Percentiles rank a stretch among this genome's conserved stretches.
Evolutionary conservation across 108 stramenopile species (phyloP).

Genomic region (Conticribra guillardii): DNA sequence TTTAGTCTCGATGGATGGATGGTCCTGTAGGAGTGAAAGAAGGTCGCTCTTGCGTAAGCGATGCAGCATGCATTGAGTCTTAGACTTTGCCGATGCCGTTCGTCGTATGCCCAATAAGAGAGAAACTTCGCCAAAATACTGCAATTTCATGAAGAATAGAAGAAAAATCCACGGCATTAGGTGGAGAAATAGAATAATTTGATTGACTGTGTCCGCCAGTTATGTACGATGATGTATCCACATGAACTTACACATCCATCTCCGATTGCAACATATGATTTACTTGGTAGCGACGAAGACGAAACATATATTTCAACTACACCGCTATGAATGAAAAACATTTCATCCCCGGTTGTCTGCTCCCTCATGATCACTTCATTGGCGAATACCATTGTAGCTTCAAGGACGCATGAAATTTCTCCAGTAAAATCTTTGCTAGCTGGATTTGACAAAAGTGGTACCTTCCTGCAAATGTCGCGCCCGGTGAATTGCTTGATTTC

Average conservation of each 20-base stretch:
- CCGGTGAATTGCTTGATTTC: constrained; percentile 63
- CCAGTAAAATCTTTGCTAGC: constrained; percentile 48
- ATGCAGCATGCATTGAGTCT: constrained; percentile 63
- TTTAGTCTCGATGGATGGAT: constrained; percentile 51
- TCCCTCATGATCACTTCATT: constrained; percentile 62
- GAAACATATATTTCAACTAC: constrained; percentile 56
- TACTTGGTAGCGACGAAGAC: constrained; percentile 9
- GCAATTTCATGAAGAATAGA: constrained; percentile 4
- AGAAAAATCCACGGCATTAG: neutral
- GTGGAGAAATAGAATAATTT: neutral
- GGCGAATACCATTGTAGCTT: constrained; percentile 59
- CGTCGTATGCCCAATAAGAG: constrained; percentile 46
- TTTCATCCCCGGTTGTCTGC: constrained; percentile 61
- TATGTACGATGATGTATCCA: neutral
- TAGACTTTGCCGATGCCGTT: constrained; percentile 60
- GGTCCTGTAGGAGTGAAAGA: constrained; percentile 37
- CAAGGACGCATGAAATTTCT: constrained; percentile 52
- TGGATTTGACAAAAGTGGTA: constrained; percentile 54
- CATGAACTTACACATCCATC: constrained; percentile 62
- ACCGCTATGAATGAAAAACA: constrained; percentile 65
- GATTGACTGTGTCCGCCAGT: neutral
- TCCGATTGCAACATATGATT: constrained; percentile 54
- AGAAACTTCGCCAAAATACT: constrained; percentile 67
- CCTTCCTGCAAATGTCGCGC: constrained; percentile 57
- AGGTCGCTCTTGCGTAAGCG: constrained; percentile 40